Evolutionary conservation across 805 yeast genomes (phyloP).

Genomic region (Cyberlindnera bimundalis): DNA sequence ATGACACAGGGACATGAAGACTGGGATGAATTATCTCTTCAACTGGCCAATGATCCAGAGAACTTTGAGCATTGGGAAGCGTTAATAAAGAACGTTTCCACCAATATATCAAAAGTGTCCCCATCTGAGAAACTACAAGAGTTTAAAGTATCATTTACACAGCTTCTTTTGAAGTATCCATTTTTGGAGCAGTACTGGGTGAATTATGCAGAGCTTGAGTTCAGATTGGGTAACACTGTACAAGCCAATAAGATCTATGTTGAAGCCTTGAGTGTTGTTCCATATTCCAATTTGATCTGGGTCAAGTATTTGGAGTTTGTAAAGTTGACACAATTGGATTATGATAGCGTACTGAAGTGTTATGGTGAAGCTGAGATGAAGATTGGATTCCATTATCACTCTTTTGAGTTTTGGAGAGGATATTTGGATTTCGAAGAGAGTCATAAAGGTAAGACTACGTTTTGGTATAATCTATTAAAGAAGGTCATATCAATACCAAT

Average conservation of each 20-base stretch:
- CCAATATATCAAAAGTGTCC: constrained; percentile 36
- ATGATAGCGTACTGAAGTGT: constrained; percentile 31
- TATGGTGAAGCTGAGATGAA: constrained; percentile 46
- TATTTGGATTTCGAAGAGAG: constrained; percentile 44
- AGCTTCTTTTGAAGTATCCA: constrained; percentile 47
- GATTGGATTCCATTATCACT: constrained; percentile 51
- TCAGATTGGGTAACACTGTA: constrained; percentile 40
- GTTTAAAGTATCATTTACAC: constrained; percentile 39
- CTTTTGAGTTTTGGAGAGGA: constrained; percentile 47
- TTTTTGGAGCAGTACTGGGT: constrained; percentile 54
- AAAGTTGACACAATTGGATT: constrained; percentile 26
- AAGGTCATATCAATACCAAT: constrained; percentile 52
- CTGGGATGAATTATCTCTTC: constrained; percentile 18
- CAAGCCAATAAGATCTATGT: constrained; percentile 36
- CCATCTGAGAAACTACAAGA: constrained; percentile 29
- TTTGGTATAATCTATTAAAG: constrained; percentile 37
- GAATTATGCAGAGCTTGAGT: constrained; percentile 48
- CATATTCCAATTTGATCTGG: constrained; percentile 52
- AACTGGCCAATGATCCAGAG: constrained; percentile 32
- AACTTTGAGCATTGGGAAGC: constrained; percentile 37
- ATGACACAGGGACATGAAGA: constrained; percentile 12
- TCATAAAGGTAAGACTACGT: constrained; percentile 28
- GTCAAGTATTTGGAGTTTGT: constrained; percentile 41
- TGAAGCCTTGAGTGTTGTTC: constrained; percentile 37
- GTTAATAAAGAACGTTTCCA: constrained; percentile 33